Percentiles rank a stretch among this genome's conserved stretches.
These are phyloP conservation scores for Umbelopsis isabellina DNA, from an alignment of 192 early-diverging fungal species.

Conservation along the genomic window DNA sequence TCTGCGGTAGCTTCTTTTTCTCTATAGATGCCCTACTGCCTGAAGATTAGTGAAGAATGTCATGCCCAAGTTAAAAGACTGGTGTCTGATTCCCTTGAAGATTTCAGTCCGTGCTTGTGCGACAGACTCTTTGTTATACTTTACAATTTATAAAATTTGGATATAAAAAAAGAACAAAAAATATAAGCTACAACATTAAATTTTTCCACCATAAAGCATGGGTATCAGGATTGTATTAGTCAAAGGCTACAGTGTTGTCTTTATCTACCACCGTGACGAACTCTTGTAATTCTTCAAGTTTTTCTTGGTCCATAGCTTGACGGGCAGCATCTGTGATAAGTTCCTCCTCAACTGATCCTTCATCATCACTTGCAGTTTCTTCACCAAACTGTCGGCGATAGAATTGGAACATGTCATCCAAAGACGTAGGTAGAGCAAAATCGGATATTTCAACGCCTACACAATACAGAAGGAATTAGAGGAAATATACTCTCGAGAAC, in stretches of 20 bases:
- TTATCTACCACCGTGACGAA: constrained; percentile 3
- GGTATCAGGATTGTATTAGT: background rate
- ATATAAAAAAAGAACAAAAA: no score
- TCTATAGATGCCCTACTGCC: constrained; percentile 9
- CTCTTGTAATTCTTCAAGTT: constrained; percentile 21
- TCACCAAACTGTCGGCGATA: constrained; percentile 24
- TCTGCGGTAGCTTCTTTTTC: constrained; percentile 17
- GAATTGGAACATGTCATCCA: constrained; percentile 30
- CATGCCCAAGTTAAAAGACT: constrained; percentile 18
- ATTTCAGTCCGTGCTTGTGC: constrained; percentile 17
- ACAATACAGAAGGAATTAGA: background rate
- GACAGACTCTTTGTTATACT: background rate
- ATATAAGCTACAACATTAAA: no score
- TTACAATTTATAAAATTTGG: background rate
- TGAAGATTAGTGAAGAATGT: constrained; percentile 12
- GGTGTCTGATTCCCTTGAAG: constrained; percentile 14
- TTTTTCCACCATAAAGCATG: no score
- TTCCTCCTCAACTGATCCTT: background rate
- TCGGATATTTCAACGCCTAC: constrained; percentile 34
- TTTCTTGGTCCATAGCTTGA: constrained; percentile 14
- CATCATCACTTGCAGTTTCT: constrained; percentile 5
- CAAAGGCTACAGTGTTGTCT: background rate
- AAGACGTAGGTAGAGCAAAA: constrained; percentile 21
- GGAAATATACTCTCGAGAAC: background rate
- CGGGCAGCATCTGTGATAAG: background rate